phyloP scores from a whole-genome alignment of 768 basidiomycete species.

The Leccinum uliginosum region DNA sequence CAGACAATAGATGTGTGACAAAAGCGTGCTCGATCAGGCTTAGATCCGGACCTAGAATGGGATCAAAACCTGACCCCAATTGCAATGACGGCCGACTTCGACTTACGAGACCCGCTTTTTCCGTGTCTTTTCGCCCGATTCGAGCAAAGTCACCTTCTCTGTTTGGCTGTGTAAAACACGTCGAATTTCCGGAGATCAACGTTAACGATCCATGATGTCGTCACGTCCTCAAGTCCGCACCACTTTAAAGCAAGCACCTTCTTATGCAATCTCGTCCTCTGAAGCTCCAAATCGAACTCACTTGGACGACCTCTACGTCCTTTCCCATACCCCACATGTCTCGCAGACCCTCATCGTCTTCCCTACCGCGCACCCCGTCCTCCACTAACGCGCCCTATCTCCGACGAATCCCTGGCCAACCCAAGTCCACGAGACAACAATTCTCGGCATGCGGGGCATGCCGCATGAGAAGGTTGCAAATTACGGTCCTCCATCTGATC shows the following conservation, averaged over 20 bases:
- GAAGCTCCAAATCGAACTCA: neutral
- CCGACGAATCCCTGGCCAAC: constrained; percentile 53
- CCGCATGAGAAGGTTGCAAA: constrained; percentile 71
- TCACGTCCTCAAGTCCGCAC: constrained; percentile 18
- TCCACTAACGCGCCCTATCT: constrained; percentile 31
- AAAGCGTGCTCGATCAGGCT: constrained; percentile 6
- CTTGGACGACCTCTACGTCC: constrained; percentile 6
- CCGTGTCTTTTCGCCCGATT: constrained; percentile 31
- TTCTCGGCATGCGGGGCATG: constrained; percentile 95
- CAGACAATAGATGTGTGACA: constrained; percentile 3
- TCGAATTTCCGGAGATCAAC: constrained; percentile 30
- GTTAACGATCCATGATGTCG: constrained; percentile 20
- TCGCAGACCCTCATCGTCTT: constrained; percentile 45
- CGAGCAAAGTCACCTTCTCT: constrained; percentile 9
- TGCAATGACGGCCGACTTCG: constrained; percentile 27
- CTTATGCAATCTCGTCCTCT: constrained; percentile 27
- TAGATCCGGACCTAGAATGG: constrained; percentile 15
- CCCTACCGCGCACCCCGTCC: constrained; percentile 27
- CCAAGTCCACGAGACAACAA: constrained; percentile 77
- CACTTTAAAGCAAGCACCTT: constrained; percentile 21
- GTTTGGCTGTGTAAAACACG: constrained; percentile 21
- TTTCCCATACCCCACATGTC: constrained; percentile 44
- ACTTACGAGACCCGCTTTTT: constrained; percentile 34
- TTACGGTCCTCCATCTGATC: neutral
- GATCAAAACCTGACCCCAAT: constrained; percentile 24